Base-by-base conservation (phyloP, 2,329 filamentous ascomycete species). In the Cordyceps cicadae region DNA sequence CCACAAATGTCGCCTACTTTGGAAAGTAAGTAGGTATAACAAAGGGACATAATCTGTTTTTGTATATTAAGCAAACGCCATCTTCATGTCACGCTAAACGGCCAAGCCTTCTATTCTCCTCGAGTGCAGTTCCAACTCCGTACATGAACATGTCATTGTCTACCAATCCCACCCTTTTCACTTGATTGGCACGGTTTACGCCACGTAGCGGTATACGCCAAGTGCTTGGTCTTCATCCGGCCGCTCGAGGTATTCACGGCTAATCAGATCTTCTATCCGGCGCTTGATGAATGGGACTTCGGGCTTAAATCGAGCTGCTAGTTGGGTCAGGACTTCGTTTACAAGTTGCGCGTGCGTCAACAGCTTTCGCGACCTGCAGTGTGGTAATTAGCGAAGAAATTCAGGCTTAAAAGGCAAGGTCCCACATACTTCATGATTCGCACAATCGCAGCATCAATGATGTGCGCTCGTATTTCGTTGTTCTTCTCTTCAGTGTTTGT, bases 361-460 rank as follows among this genome's bases (percentile, higher is more conserved):
- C 65, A 87, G 81, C 70, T 92, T 92, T 61, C 89, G 86, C 76
- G 89, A 86, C 71, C 88, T 90, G 65, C 39, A 3, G 43, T n/a
- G 17, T 24, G 45, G 19, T 8, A 39, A 49, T 77, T 71, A 77
- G 72, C 63, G 29, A 53, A 59, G 19, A 59, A 34, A 14, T 21
- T 12, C 15, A 37, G 6, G 11, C 5, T 48, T 34, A 19, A 3
- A 34, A 8, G 7, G 6, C 11, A 26, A 3, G 3, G 17, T n/a
- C n/a, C 57, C n/a, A 82, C 86, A 52, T 82, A 92, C 88, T 93
- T 93, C 89, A 92, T 92, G 68, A 92, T 92, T 55, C 89, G 81
- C 62, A 92, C 89, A 65, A 93, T 80, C 5, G 88, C 87, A 8
- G 89, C 88, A 68, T 93, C 89, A 26, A 92, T 84, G 46, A 88